Evolutionary conservation across 2,329 filamentous ascomycete species (phyloP), one percentile per base, ranked within the genome.

Genomic region (Hypoxylon sp.): DNA sequence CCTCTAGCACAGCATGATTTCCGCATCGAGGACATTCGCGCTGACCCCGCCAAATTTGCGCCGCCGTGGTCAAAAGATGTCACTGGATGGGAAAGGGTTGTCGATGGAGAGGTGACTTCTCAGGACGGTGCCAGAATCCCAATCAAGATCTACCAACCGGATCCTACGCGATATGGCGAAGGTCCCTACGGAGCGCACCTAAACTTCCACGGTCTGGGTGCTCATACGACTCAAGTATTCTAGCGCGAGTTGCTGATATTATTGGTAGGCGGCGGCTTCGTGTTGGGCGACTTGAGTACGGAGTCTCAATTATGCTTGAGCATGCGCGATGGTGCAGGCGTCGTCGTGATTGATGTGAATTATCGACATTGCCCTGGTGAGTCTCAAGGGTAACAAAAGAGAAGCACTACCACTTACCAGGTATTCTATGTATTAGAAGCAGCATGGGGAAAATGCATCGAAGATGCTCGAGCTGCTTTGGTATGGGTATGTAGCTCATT

Each of bases 351-450:
- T 3, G 79, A 81, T 47, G 78, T 81, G 25, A 76, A 79, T 54
- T 81, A 81, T 64, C 77, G 79, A 1, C 78, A 77, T 39, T 81
- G 78, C 47, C 78, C 78, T 2, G 78, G 78, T 79, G 60, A 58
- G 72, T 54, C 11, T 21, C n/a, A n/a, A 5, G 3, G 14, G 37
- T 30, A 11, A 48, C 2, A 21, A 27, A n/a, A 11, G 5, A 39
- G 2, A 19, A 29, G 9, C 39, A 1, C n/a, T 11, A 12, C 41
- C 6, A 9, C 56, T 61, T 21, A 12, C 41, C 6, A 9, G 52
- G 58, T 21, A 61, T 51, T 16, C 11, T 2, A 11, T 19, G 27
- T 23, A 46, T 23, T 32, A 76, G 78, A 80, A 63, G 73, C 70
- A 0, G n/a, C 71, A 8, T 80, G 73, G 73, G 79, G 79, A 0